These are phyloP conservation scores for Trichoderma sp. DNA, from an alignment of 2,329 filamentous ascomycete genomes.

Conservation along the genomic window DNA sequence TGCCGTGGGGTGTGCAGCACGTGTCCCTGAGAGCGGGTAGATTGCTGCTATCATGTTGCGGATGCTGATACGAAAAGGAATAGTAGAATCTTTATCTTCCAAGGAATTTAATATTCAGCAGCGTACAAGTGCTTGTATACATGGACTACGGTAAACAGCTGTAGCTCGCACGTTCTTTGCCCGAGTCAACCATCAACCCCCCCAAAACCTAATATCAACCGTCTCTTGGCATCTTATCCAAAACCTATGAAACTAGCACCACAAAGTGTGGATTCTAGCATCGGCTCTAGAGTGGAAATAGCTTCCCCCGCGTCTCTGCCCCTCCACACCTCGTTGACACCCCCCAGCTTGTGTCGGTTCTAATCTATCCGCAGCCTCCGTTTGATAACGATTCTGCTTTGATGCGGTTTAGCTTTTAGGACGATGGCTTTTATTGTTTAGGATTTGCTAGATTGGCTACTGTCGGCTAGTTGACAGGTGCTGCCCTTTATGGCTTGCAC, in stretches of 20 bases:
- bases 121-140: neutral
- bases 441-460: constrained; percentile 8
- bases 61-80: no score
- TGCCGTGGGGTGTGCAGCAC: constrained; percentile 1
- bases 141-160: neutral
- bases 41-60: neutral
- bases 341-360: neutral
- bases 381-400: constrained; percentile 10
- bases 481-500: neutral
- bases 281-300: constrained; percentile 6
- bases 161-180: neutral
- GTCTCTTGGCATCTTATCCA: constrained; percentile 4
- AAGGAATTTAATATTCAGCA: neutral
- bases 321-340: constrained; percentile 9
- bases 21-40: neutral
- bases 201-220: constrained; percentile 8
- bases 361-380: constrained; percentile 14
- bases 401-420: neutral
- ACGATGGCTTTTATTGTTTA: neutral
- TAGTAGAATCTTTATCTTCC: neutral
- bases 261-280: neutral
- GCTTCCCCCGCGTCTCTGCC: constrained; percentile 14
- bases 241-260: neutral
- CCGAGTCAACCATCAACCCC: neutral
- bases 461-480: neutral